Evolutionary conservation across 169 alveolate species (phyloP), one percentile per base, ranked within the genome.

Genomic region (Plasmodium sp.): DNA sequence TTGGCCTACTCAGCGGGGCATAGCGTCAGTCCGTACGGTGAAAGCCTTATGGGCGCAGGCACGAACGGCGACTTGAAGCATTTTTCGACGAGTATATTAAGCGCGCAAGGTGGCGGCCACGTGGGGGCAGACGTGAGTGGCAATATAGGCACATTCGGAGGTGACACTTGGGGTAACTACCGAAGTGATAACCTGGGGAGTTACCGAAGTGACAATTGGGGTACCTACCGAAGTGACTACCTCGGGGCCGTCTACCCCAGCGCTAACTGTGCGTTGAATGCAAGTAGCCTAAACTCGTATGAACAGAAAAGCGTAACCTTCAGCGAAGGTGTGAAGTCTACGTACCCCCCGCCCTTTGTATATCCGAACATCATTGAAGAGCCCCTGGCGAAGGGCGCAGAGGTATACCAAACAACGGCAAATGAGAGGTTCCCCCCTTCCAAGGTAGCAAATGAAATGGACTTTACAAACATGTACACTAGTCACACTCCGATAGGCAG

Each of bases 391-490:
- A 51, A 58, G 27, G 22, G 62, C 27, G 58, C 16, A 33, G 36
- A 84, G 41, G 67, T 22, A n/a, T 45, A 73, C 67, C 74, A 31
- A 34, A 31, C n/a, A 34, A 5, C 80, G 41, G 33, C 62, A 34
- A 58, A 84, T 75, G 80, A 72, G 16, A 16, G 31, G 27, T 84
- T 54, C 43, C 10, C 51, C n/a, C 36, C 56, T 31, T 31, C 41
- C 7, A 58, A 67, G n/a, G 45, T 77, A 80, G 39, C 91, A 67
- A 79, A 88, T 80, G 94, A 80, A 80, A 88, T 81, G 79, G 91
- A 88, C 81, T 88, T 88, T 88, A 79, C 84, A 79, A 81, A 81
- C 45, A 79, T 81, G 88, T 88, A 85, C 72, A 51, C 72, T 73
- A 88, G 83, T 88, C 43, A 41, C n/a, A 81, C 94, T 34, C 67